Conservation (phyloP, 2,329 filamentous ascomycete species). For the Trichoderma sp. region DNA sequence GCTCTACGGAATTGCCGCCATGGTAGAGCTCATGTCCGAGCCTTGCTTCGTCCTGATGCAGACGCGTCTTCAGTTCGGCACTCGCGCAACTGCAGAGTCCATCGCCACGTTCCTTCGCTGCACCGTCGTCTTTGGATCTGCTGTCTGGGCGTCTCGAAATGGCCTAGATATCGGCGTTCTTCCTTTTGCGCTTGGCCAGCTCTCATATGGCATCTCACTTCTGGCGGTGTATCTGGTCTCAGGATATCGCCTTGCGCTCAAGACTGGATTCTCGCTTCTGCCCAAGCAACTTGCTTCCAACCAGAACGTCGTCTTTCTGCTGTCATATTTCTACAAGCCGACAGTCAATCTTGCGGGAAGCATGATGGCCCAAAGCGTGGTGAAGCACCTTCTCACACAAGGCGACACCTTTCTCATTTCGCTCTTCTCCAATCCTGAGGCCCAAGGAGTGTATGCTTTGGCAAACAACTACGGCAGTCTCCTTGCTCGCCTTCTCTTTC, state of each 20-base stretch:
- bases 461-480: slow-evolving; percentile 94
- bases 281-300: slow-evolving; percentile 37
- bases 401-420: slow-evolving; percentile 90
- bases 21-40: slow-evolving; percentile 80
- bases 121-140: slow-evolving; percentile 69
- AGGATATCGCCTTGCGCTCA: slow-evolving; percentile 57
- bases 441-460: slow-evolving; percentile 89
- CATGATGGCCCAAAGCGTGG: slow-evolving; percentile 81
- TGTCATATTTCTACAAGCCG: slow-evolving; percentile 66
- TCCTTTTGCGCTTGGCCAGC: slow-evolving; percentile 86
- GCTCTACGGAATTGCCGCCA: slow-evolving; percentile 58
- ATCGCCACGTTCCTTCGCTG: slow-evolving; percentile 77
- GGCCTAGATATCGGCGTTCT: slow-evolving; percentile 68
- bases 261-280: slow-evolving; percentile 69
- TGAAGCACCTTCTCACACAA: slow-evolving; percentile 93
- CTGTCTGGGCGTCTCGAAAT: slow-evolving; percentile 59
- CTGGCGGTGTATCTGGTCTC: slow-evolving; percentile 69
- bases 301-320: slow-evolving; percentile 46
- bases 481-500: slow-evolving; percentile 84
- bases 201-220: slow-evolving; percentile 71
- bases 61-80: slow-evolving; percentile 75
- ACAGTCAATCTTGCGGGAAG: slow-evolving; percentile 75
- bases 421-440: slow-evolving; percentile 70
- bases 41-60: slow-evolving; percentile 89
- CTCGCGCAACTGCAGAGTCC: slow-evolving; percentile 82